phyloP scores from a whole-genome alignment of 2,329 filamentous ascomycete genomes.

The Aureobasidium zeae region DNA sequence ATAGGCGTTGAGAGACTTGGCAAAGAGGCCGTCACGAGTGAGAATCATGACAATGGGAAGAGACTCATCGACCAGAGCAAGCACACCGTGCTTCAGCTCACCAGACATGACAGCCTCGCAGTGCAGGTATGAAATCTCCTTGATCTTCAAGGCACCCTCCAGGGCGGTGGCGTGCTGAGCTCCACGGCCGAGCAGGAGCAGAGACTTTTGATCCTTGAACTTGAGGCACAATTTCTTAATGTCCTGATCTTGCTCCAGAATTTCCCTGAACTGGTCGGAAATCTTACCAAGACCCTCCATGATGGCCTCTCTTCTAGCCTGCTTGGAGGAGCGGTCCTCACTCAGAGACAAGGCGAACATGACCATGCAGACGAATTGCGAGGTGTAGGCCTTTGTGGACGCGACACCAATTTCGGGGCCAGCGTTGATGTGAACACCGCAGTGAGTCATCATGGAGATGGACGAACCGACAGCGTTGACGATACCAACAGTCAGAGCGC shows the following conservation, averaged over 20 bases:
- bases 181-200: slow-evolving; percentile 86
- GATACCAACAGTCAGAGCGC: slow-evolving; percentile 92
- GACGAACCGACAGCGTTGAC: slow-evolving; percentile 98
- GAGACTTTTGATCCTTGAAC: slow-evolving; percentile 95
- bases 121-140: slow-evolving; percentile 99
- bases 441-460: slow-evolving; percentile 97
- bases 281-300: slow-evolving; percentile 86
- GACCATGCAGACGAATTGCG: slow-evolving; percentile 98
- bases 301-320: slow-evolving; percentile 83
- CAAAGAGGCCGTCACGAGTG: slow-evolving; percentile 90
- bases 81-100: slow-evolving; percentile 96
- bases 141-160: slow-evolving; percentile 96
- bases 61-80: slow-evolving; percentile 95
- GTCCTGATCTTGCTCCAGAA: slow-evolving; percentile 79
- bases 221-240: slow-evolving; percentile 93
- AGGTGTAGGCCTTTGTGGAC: slow-evolving; percentile 98
- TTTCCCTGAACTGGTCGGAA: slow-evolving; percentile 83
- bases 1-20: slow-evolving; percentile 98
- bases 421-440: slow-evolving; percentile 98
- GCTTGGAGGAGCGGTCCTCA: slow-evolving; percentile 93
- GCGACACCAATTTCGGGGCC: slow-evolving; percentile 98
- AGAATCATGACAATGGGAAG: slow-evolving; percentile 99
- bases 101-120: slow-evolving; percentile 99
- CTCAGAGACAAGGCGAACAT: slow-evolving; percentile 97
- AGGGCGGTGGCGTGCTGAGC: slow-evolving; percentile 95